phyloP scores from a whole-genome alignment of 148 eudicot genomes.

The Camellia granthamiana region DNA sequence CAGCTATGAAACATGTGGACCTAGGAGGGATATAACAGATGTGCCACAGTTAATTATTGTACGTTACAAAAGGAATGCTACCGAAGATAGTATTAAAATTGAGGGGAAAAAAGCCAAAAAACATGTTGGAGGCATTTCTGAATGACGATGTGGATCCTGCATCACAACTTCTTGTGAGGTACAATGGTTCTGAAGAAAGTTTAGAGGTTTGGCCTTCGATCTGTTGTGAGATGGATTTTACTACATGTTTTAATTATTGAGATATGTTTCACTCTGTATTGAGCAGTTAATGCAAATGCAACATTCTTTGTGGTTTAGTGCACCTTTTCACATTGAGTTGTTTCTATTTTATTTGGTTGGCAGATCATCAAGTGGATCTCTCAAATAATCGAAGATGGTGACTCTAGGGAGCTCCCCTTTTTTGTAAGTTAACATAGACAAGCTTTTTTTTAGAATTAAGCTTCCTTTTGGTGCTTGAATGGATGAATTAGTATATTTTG shows the following conservation, averaged over 20 bases:
- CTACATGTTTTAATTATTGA: neutral
- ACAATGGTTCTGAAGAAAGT: constrained; percentile 69
- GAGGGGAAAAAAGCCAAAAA: constrained; percentile 39
- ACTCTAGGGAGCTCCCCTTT: constrained; percentile 64
- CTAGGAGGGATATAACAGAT: constrained; percentile 68
- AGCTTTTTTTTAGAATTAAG: neutral
- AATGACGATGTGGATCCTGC: constrained; percentile 73
- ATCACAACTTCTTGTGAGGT: constrained; percentile 79
- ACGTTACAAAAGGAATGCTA: constrained; percentile 76
- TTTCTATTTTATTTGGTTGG: constrained; percentile 10
- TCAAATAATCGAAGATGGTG: constrained; percentile 81
- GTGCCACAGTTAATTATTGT: constrained; percentile 63
- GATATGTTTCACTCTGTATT: neutral
- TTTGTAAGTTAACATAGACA: constrained; percentile 53
- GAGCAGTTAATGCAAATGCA: neutral
- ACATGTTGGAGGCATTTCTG: constrained; percentile 45
- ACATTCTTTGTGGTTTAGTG: neutral
- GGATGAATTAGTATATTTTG: too few species aligned
- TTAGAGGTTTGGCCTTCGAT: constrained; percentile 48
- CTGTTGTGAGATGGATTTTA: neutral
- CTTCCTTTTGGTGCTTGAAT: neutral
- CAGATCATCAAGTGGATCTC: constrained; percentile 91
- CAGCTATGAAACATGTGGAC: constrained; percentile 84
- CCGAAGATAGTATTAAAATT: constrained; percentile 36
- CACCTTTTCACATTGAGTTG: constrained; percentile 11